Evolutionary conservation across 2,329 filamentous ascomycete species (phyloP).

Genomic region (Trichoderma guizhouense): DNA sequence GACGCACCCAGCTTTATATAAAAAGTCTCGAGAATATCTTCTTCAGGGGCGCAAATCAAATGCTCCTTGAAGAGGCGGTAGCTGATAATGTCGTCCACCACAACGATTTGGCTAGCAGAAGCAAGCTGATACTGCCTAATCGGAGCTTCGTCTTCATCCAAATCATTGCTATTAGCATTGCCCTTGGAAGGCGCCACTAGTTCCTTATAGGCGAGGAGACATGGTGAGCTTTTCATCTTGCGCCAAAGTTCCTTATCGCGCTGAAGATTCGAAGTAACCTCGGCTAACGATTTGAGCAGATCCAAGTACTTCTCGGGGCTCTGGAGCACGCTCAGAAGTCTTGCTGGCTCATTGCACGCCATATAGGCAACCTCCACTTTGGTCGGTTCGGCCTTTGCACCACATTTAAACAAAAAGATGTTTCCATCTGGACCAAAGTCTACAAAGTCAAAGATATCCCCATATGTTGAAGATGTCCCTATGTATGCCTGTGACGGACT

Average conservation of each 20-base stretch:
- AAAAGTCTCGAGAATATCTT: constrained; percentile 80
- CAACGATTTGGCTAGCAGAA: constrained; percentile 66
- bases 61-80: constrained; percentile 84
- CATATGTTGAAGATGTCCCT: constrained; percentile 66
- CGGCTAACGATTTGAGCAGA: constrained; percentile 75
- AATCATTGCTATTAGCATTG: constrained; percentile 40
- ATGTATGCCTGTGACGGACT: constrained; percentile 76
- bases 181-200: constrained; percentile 47
- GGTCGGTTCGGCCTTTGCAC: constrained; percentile 87
- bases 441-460: constrained; percentile 94
- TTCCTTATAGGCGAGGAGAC: constrained; percentile 81
- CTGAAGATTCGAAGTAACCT: constrained; percentile 66
- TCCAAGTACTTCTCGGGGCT: constrained; percentile 82
- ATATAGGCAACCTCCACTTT: constrained; percentile 80
- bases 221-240: constrained; percentile 70
- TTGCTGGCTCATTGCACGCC: constrained; percentile 78
- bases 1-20: constrained; percentile 78
- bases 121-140: constrained; percentile 79
- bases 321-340: constrained; percentile 75
- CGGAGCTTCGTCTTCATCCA: constrained; percentile 61
- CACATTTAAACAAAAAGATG: constrained; percentile 80
- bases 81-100: constrained; percentile 84
- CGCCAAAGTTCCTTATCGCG: constrained; percentile 75
- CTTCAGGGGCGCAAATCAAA: constrained; percentile 83
- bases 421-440: constrained; percentile 89